Conservation (phyloP, 2,329 filamentous ascomycete genomes). For the Aspergillus floridensis region DNA sequence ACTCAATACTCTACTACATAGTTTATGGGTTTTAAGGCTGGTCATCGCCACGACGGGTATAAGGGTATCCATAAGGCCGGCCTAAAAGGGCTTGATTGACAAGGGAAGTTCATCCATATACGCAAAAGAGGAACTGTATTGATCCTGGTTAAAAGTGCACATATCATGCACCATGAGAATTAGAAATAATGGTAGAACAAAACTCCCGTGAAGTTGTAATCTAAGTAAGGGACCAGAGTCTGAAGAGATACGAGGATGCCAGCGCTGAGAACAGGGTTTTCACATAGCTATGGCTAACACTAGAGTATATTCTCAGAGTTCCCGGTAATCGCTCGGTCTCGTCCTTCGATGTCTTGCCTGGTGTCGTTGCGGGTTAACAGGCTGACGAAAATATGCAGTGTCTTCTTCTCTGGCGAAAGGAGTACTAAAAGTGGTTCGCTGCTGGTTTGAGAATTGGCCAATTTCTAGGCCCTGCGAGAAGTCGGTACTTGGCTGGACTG, state of each 20-base stretch:
- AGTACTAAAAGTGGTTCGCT: conserved; percentile 53
- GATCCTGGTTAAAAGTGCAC: neutral
- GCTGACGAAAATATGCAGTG: conserved; percentile 91
- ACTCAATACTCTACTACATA: too few species aligned
- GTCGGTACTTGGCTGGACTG: conserved; percentile 30
- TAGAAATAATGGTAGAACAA: neutral
- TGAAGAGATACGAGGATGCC: neutral
- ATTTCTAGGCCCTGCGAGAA: conserved; percentile 34
- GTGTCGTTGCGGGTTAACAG: conserved; percentile 89
- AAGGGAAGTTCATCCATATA: too few species aligned
- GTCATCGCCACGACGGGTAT: too few species aligned
- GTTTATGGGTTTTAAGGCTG: too few species aligned
- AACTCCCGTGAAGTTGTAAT: neutral
- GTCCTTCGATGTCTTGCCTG: conserved; percentile 76
- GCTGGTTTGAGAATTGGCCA: conserved; percentile 57
- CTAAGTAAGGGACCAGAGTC: neutral
- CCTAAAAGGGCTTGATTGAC: too few species aligned
- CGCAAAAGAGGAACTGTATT: neutral
- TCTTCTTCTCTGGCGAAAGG: conserved; percentile 68
- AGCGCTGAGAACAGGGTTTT: neutral
- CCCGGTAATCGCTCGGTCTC: conserved; percentile 85
- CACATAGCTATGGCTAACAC: neutral
- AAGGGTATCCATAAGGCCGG: too few species aligned
- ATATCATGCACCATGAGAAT: neutral
- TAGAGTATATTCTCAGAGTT: conserved; percentile 54